Conservation (phyloP, 352 stramenopile species). For the Globisporangium nagaii region DNA sequence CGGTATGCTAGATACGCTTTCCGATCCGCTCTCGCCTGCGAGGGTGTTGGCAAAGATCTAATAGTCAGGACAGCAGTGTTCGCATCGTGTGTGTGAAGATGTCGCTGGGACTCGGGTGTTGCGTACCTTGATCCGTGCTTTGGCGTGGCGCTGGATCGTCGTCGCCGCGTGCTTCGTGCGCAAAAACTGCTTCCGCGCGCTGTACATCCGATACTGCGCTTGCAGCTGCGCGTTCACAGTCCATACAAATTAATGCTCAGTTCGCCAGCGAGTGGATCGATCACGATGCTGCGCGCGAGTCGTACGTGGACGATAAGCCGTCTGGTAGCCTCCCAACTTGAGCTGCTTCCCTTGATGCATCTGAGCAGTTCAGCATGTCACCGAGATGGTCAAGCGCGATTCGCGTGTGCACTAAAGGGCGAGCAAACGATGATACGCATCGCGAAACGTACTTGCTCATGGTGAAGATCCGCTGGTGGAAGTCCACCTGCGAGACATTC, state of each 20-base stretch:
- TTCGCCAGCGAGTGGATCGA: too few species aligned
- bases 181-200: conserved; percentile 42
- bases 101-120: too few species aligned
- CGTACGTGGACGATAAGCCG: conserved; percentile 63
- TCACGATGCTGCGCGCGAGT: neutral
- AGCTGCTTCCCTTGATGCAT: conserved; percentile 41
- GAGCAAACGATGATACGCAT: neutral
- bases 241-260: neutral
- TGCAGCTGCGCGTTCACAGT: conserved; percentile 38
- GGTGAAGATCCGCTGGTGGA: conserved; percentile 68
- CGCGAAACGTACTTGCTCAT: conserved; percentile 39
- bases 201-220: conserved; percentile 70
- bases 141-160: conserved; percentile 48
- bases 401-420: neutral
- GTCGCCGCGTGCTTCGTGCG: conserved; percentile 25
- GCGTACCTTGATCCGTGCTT: conserved; percentile 47
- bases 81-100: too few species aligned
- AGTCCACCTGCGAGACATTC: conserved; percentile 65
- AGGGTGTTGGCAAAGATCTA: too few species aligned
- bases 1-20: conserved; percentile 23
- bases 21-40: conserved; percentile 26
- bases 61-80: too few species aligned
- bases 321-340: conserved; percentile 62
- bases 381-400: neutral
- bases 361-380: conserved; percentile 12